Evolutionary conservation across 2,329 filamentous ascomycete genomes (phyloP).

Genomic region (Calonectria pseudoreteaudii): DNA sequence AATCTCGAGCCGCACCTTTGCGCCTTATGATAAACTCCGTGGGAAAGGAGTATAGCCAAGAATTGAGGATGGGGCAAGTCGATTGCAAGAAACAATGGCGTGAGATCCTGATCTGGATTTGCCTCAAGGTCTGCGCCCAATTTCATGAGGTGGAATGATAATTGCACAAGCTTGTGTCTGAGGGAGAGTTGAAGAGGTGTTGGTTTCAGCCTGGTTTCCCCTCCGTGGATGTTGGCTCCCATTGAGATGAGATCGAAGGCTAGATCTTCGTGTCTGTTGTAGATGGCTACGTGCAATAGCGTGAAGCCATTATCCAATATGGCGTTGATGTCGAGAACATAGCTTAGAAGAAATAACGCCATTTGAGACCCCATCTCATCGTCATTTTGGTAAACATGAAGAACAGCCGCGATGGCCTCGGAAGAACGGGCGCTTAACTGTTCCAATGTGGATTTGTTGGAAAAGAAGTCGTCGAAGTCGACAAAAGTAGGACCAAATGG

Average conservation of each 20-base stretch:
- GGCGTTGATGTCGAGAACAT: neutral
- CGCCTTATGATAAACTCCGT: neutral
- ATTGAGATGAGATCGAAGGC: neutral
- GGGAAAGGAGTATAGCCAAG: neutral
- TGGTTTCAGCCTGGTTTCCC: neutral
- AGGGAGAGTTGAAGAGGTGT: neutral
- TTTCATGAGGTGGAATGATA: neutral
- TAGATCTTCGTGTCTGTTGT: neutral
- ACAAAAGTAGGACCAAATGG: neutral
- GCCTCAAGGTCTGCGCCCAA: neutral
- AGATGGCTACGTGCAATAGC: neutral
- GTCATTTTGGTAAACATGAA: neutral
- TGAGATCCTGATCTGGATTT: neutral
- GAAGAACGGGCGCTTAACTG: neutral
- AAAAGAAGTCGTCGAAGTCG: neutral
- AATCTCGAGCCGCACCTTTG: neutral
- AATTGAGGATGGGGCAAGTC: neutral
- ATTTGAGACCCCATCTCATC: neutral
- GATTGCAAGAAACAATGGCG: neutral
- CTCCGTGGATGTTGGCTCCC: neutral
- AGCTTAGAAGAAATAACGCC: neutral
- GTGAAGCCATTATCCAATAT: neutral
- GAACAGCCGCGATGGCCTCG: neutral
- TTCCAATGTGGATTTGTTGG: neutral
- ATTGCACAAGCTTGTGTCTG: neutral